Evolutionary conservation across 2,329 filamentous ascomycete species (phyloP).

Genomic region (Cercospora nicotianae): DNA sequence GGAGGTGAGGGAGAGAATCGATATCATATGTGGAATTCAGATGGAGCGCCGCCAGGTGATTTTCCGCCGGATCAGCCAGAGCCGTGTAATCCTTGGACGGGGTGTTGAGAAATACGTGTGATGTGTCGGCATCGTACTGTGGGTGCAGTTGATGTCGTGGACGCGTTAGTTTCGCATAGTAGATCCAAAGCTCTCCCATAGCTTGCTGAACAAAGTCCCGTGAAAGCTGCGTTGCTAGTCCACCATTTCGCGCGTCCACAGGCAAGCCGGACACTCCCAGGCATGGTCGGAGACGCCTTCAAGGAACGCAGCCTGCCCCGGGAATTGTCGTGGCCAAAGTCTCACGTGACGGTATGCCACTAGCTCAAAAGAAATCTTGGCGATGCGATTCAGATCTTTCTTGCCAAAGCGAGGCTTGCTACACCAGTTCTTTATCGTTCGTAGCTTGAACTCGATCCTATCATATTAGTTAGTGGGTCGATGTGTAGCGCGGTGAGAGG

Average conservation of each 20-base stretch:
- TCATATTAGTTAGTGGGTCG: neutral
- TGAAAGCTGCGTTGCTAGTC: neutral
- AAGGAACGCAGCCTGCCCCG: neutral
- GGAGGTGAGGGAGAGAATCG: neutral
- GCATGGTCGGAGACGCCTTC: neutral
- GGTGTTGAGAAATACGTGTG: neutral
- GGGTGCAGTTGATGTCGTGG: neutral
- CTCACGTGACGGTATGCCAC: conserved; percentile 1
- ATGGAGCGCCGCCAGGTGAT: neutral
- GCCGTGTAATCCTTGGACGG: neutral
- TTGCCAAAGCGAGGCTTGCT: neutral
- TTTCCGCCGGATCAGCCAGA: neutral
- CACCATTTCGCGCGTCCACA: conserved; percentile 3
- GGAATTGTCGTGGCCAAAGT: neutral
- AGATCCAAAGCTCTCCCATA: neutral
- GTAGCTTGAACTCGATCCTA: neutral
- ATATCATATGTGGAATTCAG: neutral
- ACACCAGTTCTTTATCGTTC: neutral
- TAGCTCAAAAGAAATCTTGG: conserved; percentile 7
- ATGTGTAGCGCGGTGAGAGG: neutral
- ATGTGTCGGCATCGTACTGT: neutral
- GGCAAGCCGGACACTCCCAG: conserved; percentile 2
- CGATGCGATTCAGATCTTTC: conserved; percentile 7
- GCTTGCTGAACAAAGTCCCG: neutral
- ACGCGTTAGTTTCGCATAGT: neutral